phyloP scores from a whole-genome alignment of 805 yeast genomes.

The Pichia paraexigua region DNA sequence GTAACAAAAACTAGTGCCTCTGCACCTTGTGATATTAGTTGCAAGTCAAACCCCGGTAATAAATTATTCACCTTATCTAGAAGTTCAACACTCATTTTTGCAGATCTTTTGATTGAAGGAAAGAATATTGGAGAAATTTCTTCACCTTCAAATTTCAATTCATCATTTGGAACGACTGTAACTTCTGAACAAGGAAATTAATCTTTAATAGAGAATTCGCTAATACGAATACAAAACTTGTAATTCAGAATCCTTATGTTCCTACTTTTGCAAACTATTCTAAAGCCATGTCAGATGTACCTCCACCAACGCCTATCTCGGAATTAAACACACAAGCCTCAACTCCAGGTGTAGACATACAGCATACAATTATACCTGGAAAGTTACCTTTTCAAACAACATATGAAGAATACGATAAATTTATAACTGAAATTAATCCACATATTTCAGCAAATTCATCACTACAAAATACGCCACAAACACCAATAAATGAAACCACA shows the following conservation, averaged over 20 bases:
- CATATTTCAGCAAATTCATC: not conserved
- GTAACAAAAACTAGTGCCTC: slow-evolving; percentile 76
- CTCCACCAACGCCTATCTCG: not conserved
- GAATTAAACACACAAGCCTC: not conserved
- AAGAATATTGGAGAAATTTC: not conserved
- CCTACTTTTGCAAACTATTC: not conserved
- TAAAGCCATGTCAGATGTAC: not conserved
- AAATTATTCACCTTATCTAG: slow-evolving; percentile 35
- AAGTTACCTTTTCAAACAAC: slow-evolving; percentile 8
- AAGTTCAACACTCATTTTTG: slow-evolving; percentile 45
- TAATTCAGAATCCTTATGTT: not conserved
- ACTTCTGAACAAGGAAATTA: not conserved
- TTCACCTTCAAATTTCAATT: not conserved
- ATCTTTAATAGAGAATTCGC: not conserved
- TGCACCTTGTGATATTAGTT: slow-evolving; percentile 77
- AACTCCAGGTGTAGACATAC: not conserved
- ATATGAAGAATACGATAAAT: slow-evolving; percentile 11
- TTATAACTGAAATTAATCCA: slow-evolving; percentile 1
- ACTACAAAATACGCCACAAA: slow-evolving; percentile 1
- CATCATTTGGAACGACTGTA: not conserved
- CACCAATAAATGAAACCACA: not conserved
- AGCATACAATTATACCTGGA: not conserved
- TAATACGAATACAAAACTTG: not conserved
- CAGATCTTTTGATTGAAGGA: not conserved
- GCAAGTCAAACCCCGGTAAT: slow-evolving; percentile 43